Evolutionary conservation across 2,329 filamentous ascomycete species (phyloP).

Genomic region (Diaporthe sp.): DNA sequence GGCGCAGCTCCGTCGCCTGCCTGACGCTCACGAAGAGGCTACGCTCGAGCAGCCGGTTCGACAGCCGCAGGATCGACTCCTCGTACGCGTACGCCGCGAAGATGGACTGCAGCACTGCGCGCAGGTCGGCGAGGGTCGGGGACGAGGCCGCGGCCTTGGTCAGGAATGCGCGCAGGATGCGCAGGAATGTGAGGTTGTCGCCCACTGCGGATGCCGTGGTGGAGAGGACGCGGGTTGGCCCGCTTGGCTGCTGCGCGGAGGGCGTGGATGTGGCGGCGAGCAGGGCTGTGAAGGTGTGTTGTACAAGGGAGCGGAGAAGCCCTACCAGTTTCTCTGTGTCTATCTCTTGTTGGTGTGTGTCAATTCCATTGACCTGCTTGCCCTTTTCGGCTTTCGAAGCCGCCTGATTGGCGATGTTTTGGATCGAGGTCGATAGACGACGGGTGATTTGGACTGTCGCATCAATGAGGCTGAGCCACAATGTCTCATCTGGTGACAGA

Average conservation of each 20-base stretch:
- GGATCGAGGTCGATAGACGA: conserved; percentile 71
- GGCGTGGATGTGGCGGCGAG: conserved; percentile 79
- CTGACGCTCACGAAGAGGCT: conserved; percentile 89
- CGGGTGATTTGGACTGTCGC: conserved; percentile 74
- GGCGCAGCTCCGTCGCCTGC: conserved; percentile 79
- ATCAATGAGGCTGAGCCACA: conserved; percentile 75
- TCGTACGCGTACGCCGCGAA: conserved; percentile 98
- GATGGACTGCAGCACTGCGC: conserved; percentile 87
- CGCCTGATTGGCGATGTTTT: conserved; percentile 44
- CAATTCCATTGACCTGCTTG: conserved; percentile 45
- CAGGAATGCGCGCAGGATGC: conserved; percentile 90
- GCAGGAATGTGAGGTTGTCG: conserved; percentile 84
- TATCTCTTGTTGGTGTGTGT: conserved; percentile 49
- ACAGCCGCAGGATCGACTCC: conserved; percentile 86
- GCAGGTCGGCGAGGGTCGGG: conserved; percentile 88
- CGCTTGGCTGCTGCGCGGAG: conserved; percentile 49
- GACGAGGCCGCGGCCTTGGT: conserved; percentile 84
- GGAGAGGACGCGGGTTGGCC: conserved; percentile 49
- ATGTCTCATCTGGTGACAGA: conserved; percentile 66
- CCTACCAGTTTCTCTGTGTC: conserved; percentile 74
- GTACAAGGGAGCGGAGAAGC: conserved; percentile 83
- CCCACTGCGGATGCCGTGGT: conserved; percentile 51
- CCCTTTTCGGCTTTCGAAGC: conserved; percentile 43
- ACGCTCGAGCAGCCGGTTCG: conserved; percentile 88
- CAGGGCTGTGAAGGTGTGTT: conserved; percentile 90